These are phyloP conservation scores for Clausena lansium DNA, from an alignment of 345 rosid genomes.

Conservation along the genomic window DNA sequence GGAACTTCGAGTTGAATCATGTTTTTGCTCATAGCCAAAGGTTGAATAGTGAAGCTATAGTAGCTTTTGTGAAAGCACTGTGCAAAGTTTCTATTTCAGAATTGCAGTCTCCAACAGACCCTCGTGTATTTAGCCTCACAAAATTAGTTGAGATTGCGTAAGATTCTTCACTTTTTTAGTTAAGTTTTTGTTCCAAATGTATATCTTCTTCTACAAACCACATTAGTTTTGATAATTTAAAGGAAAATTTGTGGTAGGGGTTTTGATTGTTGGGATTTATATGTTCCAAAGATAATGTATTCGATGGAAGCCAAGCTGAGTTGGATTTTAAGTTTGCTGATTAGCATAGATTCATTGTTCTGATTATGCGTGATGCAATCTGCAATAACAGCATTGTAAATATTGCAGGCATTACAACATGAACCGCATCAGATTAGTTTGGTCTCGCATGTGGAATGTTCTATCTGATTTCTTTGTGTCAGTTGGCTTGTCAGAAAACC, in stretches of 20 bases:
- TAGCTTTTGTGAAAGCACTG: slow-evolving; percentile 90
- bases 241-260: background rate
- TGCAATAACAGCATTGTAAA: slow-evolving; percentile 7
- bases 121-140: slow-evolving; percentile 97
- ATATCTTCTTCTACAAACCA: background rate
- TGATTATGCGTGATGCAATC: background rate
- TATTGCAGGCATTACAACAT: slow-evolving; percentile 91
- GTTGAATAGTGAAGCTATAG: slow-evolving; percentile 90
- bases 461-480: slow-evolving; percentile 93
- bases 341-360: background rate
- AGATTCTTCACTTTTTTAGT: slow-evolving; percentile 31
- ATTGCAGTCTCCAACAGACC: slow-evolving; percentile 97
- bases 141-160: slow-evolving; percentile 97
- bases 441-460: slow-evolving; percentile 96
- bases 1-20: slow-evolving; percentile 85
- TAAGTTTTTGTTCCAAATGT: background rate
- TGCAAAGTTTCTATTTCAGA: slow-evolving; percentile 94
- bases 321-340: background rate
- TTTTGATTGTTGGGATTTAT: background rate
- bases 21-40: slow-evolving; percentile 95
- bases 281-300: background rate
- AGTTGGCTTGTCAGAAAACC: slow-evolving; percentile 94
- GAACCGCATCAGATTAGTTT: slow-evolving; percentile 95
- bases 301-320: background rate
- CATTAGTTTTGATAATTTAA: background rate